Conservation (phyloP, 345 rosid genomes). For the Euphorbia lathyris region DNA sequence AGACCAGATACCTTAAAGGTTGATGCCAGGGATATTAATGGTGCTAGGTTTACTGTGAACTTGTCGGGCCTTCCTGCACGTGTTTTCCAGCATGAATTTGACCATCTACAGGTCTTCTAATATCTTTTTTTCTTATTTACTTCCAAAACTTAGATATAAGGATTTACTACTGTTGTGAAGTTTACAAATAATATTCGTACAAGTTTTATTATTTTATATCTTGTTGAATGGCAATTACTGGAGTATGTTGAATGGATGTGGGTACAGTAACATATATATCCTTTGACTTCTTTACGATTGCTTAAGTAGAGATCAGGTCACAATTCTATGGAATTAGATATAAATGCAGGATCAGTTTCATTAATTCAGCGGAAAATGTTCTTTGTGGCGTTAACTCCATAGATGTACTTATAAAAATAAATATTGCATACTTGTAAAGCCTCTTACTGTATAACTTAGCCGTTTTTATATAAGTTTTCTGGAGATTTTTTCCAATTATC, state of each 20-base stretch:
- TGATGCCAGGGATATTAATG: slow-evolving; percentile 80
- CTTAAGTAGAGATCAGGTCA: not conserved
- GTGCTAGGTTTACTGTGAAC: slow-evolving; percentile 61
- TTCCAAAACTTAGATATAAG: not conserved
- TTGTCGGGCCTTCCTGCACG: slow-evolving; percentile 82
- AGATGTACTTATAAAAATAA: not conserved
- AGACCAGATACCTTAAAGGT: slow-evolving; percentile 84
- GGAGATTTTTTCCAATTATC: not conserved
- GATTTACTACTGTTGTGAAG: not conserved
- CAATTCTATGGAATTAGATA: not conserved
- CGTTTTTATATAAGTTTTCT: not conserved
- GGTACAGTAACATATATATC: not conserved
- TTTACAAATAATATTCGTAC: not conserved
- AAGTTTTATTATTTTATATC: not conserved
- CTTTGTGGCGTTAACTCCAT: not conserved
- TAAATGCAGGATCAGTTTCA: not conserved
- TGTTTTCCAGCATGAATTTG: slow-evolving; percentile 94
- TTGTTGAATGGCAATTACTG: not conserved
- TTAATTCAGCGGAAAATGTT: not conserved
- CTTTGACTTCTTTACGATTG: not conserved
- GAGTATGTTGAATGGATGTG: not conserved
- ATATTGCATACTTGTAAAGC: not conserved
- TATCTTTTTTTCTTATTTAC: not conserved
- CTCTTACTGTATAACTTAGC: not conserved
- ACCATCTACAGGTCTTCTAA: slow-evolving; percentile 68